These are phyloP conservation scores for Daldinia sp. DNA, from an alignment of 2,329 filamentous ascomycete species.

Conservation along the genomic window DNA sequence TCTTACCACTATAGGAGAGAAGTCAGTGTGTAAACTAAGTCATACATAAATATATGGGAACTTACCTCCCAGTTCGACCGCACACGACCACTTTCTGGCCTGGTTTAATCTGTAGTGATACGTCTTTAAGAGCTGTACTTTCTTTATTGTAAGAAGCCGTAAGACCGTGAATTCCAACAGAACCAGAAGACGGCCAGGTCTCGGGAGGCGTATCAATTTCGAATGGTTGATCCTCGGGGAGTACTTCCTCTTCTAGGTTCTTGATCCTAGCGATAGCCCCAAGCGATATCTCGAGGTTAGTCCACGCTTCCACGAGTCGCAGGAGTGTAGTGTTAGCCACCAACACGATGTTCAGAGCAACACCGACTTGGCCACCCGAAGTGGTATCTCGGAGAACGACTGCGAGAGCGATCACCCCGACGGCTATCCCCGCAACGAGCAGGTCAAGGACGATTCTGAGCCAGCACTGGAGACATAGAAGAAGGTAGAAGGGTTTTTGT, in stretches of 20 bases:
- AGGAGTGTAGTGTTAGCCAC: conserved; percentile 54
- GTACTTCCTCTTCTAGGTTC: conserved; percentile 46
- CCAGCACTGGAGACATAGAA: conserved; percentile 65
- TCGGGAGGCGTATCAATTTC: conserved; percentile 13
- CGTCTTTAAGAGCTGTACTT: conserved; percentile 43
- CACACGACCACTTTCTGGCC: conserved; percentile 65
- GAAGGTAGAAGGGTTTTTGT: conserved; percentile 63
- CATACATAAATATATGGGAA: background rate
- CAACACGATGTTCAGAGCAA: conserved; percentile 54
- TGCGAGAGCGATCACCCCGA: conserved; percentile 50
- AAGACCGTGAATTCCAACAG: conserved; percentile 45
- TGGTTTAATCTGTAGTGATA: conserved; percentile 50
- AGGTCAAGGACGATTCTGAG: conserved; percentile 64
- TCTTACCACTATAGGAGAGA: conserved; percentile 54
- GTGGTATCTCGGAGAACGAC: conserved; percentile 39
- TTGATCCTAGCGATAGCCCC: conserved; percentile 53
- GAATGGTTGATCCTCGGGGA: conserved; percentile 36
- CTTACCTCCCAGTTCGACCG: conserved; percentile 64
- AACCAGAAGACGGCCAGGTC: conserved; percentile 50
- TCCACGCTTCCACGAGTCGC: conserved; percentile 52
- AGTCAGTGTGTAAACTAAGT: conserved; percentile 3
- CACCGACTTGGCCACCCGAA: conserved; percentile 51
- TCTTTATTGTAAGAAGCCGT: conserved; percentile 50
- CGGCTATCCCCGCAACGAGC: conserved; percentile 61
- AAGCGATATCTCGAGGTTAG: conserved; percentile 53